These are phyloP conservation scores for Paxillus involutus DNA, from an alignment of 768 basidiomycete species.

Conservation along the genomic window DNA sequence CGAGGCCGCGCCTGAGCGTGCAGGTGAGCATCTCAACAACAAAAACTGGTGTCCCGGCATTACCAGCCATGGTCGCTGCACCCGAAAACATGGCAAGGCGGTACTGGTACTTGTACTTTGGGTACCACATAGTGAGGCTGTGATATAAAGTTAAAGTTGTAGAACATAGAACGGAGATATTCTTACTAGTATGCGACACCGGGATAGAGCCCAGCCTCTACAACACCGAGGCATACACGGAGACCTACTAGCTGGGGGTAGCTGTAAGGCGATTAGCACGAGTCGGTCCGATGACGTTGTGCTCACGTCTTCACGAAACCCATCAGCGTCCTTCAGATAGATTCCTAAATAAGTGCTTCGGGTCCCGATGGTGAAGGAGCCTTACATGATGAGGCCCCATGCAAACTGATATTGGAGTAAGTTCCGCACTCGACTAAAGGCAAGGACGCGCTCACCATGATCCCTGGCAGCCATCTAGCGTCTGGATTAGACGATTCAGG, in stretches of 20 bases:
- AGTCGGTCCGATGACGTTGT: not conserved
- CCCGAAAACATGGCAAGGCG: constrained; percentile 67
- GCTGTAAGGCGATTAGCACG: constrained; percentile 29
- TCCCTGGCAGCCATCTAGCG: constrained; percentile 61
- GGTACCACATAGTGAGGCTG: constrained; percentile 70
- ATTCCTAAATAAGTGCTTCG: not conserved
- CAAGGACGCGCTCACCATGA: constrained; percentile 42
- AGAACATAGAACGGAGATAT: not conserved
- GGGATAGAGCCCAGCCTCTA: constrained; percentile 73
- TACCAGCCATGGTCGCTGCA: constrained; percentile 59
- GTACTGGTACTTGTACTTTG: constrained; percentile 56
- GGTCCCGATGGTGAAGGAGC: not conserved
- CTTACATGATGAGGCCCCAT: constrained; percentile 64
- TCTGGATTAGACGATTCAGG: not conserved
- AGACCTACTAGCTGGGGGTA: constrained; percentile 61
- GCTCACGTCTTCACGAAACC: constrained; percentile 64
- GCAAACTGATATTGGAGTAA: constrained; percentile 35
- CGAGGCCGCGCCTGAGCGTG: constrained; percentile 46
- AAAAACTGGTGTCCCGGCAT: not conserved
- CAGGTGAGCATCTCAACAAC: not conserved
- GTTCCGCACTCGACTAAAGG: not conserved
- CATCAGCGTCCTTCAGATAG: constrained; percentile 51
- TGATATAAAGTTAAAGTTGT: not conserved
- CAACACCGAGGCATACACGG: constrained; percentile 65
- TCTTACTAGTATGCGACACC: constrained; percentile 72